Conservation (phyloP, 768 basidiomycete genomes). For the Tylopilus rubrobrunneus region DNA sequence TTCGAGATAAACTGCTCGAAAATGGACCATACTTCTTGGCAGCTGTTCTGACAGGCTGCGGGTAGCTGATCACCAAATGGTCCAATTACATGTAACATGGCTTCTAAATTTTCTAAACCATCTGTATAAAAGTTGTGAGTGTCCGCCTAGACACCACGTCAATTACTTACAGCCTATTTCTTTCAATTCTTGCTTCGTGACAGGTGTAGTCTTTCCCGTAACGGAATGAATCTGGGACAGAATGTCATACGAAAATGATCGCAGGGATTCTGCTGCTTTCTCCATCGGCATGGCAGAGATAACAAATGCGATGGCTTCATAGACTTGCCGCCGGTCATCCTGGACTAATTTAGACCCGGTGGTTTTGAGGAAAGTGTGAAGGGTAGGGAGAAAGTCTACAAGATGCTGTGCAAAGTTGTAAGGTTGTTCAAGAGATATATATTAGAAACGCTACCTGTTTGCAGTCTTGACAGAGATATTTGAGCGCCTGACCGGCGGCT, state of each 20-base stretch:
- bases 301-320: conserved; percentile 93
- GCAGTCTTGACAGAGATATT: conserved; percentile 96
- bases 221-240: conserved; percentile 70
- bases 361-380: conserved; percentile 83
- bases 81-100: conserved; percentile 82
- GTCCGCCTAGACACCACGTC: not conserved
- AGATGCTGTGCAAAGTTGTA: conserved; percentile 57
- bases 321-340: conserved; percentile 88
- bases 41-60: conserved; percentile 69
- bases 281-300: conserved; percentile 93
- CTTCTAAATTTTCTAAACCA: conserved; percentile 86
- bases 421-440: conserved; percentile 6
- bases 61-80: conserved; percentile 84
- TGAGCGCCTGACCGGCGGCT: conserved; percentile 93
- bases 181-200: conserved; percentile 69
- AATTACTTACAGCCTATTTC: conserved; percentile 60
- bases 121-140: conserved; percentile 42
- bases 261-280: conserved; percentile 80
- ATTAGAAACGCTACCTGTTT: conserved; percentile 51
- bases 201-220: conserved; percentile 47
- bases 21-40: conserved; percentile 76
- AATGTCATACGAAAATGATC: conserved; percentile 83
- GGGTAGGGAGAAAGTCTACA: conserved; percentile 84
- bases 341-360: conserved; percentile 76
- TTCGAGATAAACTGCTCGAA: conserved; percentile 78